Conservation (phyloP, 2,329 filamentous ascomycete genomes). For the Penicillium sp. region DNA sequence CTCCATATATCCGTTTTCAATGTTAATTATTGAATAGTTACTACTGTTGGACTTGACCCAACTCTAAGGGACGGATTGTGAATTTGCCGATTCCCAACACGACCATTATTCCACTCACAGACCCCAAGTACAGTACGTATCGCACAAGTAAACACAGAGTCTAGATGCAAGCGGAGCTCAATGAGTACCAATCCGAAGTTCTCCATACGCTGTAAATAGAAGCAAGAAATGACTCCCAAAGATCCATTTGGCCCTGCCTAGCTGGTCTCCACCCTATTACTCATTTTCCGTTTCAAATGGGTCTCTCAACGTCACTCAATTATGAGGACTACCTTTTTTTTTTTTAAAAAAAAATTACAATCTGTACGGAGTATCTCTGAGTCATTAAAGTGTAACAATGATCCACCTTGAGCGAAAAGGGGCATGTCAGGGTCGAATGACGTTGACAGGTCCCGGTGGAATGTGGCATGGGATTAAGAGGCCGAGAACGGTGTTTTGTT, state of each 20-base stretch:
- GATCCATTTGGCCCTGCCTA: background rate
- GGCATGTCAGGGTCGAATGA: background rate
- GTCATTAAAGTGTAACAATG: background rate
- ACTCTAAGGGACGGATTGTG: background rate
- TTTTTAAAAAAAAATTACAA: background rate
- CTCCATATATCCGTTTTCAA: background rate
- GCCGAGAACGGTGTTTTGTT: background rate
- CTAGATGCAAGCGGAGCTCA: constrained; percentile 6
- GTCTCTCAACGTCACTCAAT: constrained; percentile 4
- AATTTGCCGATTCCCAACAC: constrained; percentile 6
- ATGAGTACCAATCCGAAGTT: background rate
- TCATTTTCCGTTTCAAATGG: constrained; percentile 1
- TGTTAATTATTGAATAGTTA: background rate
- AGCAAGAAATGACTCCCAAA: background rate
- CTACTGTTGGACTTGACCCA: background rate
- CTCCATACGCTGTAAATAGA: constrained; percentile 2
- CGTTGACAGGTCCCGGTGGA: constrained; percentile 1
- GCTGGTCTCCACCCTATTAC: constrained; percentile 5
- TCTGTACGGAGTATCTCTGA: background rate
- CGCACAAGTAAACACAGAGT: background rate
- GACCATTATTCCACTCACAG: background rate
- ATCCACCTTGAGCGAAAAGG: background rate
- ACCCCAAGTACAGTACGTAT: background rate
- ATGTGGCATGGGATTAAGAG: constrained; percentile 1
- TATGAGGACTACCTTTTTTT: background rate